A percentile compares a stretch with the other conserved stretches of the same genome.
Evolutionary conservation across 139 green algal genomes (phyloP).

Genomic region (Nannochloris sp.): DNA sequence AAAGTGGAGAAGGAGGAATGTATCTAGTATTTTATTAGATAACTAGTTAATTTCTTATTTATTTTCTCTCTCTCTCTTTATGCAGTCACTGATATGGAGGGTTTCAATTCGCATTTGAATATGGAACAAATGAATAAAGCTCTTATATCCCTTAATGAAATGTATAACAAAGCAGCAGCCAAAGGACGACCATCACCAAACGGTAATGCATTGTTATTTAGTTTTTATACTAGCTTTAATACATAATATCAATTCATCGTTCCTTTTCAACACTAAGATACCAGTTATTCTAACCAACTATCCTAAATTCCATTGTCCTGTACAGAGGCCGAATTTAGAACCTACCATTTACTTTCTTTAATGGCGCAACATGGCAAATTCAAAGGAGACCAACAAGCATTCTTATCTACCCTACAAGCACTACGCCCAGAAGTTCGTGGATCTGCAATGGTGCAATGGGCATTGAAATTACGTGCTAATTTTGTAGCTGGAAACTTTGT

Average conservation of each 20-base stretch:
- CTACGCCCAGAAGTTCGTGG: constrained; percentile 30
- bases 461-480: constrained; percentile 12
- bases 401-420: constrained; percentile 23
- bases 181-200: constrained; percentile 6
- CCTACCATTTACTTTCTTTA: constrained; percentile 62
- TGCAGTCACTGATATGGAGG: constrained; percentile 45
- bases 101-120: constrained; percentile 78
- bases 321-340: constrained; percentile 60
- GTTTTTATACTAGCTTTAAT: neutral
- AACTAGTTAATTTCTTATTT: neutral
- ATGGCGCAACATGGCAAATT: constrained; percentile 64
- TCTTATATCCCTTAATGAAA: constrained; percentile 53
- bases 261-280: no score
- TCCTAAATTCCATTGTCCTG: neutral
- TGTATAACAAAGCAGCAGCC: constrained; percentile 50
- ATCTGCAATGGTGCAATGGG: constrained; percentile 21
- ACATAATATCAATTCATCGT: no score
- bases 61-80: neutral
- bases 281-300: no score
- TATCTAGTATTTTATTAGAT: constrained; percentile 29
- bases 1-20: constrained; percentile 39
- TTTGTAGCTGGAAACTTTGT: constrained; percentile 38
- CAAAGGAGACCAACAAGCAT: constrained; percentile 27
- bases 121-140: constrained; percentile 78
- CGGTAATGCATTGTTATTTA: constrained; percentile 1